Evolutionary conservation across 2,329 filamentous ascomycete genomes (phyloP).

Genomic region (Exserohilum turcica): DNA sequence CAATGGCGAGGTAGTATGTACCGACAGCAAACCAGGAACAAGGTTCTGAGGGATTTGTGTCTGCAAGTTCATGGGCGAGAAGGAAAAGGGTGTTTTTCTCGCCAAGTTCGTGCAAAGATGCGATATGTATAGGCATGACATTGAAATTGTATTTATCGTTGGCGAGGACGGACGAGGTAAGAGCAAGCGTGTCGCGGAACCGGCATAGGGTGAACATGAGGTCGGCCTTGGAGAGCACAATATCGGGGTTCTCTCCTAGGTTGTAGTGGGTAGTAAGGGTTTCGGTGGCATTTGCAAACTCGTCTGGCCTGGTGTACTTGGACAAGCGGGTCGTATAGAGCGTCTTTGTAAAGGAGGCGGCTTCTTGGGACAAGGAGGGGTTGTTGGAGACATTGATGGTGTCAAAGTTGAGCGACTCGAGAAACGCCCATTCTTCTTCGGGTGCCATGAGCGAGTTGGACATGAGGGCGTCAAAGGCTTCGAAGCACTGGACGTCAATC

Average conservation of each 20-base stretch:
- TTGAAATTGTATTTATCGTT: conserved; percentile 87
- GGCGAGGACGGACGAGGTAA: conserved; percentile 82
- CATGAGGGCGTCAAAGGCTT: conserved; percentile 97
- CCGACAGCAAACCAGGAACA: conserved; percentile 94
- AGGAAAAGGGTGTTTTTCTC: conserved; percentile 89
- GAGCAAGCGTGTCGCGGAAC: conserved; percentile 81
- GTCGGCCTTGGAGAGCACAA: conserved; percentile 87
- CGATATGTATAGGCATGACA: conserved; percentile 88
- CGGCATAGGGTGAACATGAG: conserved; percentile 93
- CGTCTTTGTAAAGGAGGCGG: conserved; percentile 91
- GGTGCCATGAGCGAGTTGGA: conserved; percentile 91
- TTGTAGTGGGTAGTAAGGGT: conserved; percentile 93
- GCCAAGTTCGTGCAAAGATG: conserved; percentile 84
- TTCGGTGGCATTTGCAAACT: conserved; percentile 85
- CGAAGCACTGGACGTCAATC: conserved; percentile 97
- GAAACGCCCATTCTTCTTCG: conserved; percentile 86
- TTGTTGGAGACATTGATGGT: conserved; percentile 71
- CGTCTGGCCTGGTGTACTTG: conserved; percentile 86
- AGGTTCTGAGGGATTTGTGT: conserved; percentile 87
- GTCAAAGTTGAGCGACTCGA: conserved; percentile 89
- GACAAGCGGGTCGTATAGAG: conserved; percentile 94
- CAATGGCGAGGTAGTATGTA: conserved; percentile 89
- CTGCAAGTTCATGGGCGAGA: conserved; percentile 88
- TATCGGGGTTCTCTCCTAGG: conserved; percentile 82
- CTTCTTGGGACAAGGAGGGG: conserved; percentile 75